phyloP scores from a whole-genome alignment of 805 yeast genomes.

The Metschnikowia proteae region DNA sequence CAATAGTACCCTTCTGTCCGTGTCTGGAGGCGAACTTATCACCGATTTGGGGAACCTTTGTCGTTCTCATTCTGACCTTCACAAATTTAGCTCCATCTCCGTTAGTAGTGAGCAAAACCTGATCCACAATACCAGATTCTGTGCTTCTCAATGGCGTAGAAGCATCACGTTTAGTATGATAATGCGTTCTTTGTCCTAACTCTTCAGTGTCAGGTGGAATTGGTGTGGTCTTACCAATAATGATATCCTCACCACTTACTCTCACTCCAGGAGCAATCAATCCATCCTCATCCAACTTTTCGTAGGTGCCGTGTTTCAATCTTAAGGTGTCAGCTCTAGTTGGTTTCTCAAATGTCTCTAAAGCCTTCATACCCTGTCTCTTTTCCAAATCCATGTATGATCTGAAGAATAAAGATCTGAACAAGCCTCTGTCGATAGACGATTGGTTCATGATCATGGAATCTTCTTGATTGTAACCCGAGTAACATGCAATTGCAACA shows the following conservation, averaged over 20 bases:
- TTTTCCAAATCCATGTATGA: slow-evolving; percentile 99
- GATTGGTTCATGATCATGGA: slow-evolving; percentile 99
- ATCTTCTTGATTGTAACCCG: slow-evolving; percentile 99
- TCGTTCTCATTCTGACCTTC: slow-evolving; percentile 97
- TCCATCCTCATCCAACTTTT: slow-evolving; percentile 97
- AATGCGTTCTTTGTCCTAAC: slow-evolving; percentile 96
- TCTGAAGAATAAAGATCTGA: slow-evolving; percentile 92
- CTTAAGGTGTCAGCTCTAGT: slow-evolving; percentile 90
- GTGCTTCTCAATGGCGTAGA: slow-evolving; percentile 96
- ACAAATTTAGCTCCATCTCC: slow-evolving; percentile 98
- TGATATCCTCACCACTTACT: slow-evolving; percentile 98
- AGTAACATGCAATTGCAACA: slow-evolving; percentile 96
- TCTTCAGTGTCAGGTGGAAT: slow-evolving; percentile 99
- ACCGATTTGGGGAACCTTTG: slow-evolving; percentile 98
- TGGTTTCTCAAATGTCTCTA: slow-evolving; percentile 97
- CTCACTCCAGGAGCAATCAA: slow-evolving; percentile 97
- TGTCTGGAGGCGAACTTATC: slow-evolving; percentile 99
- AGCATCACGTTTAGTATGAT: slow-evolving; percentile 97
- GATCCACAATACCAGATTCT: slow-evolving; percentile 97
- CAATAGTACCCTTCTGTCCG: slow-evolving; percentile 99
- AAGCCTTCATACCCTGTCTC: slow-evolving; percentile 96
- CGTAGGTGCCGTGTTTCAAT: slow-evolving; percentile 97
- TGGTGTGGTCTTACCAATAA: slow-evolving; percentile 98
- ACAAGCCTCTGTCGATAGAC: slow-evolving; percentile 92
- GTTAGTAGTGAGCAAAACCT: slow-evolving; percentile 92